Percentiles rank a stretch among this genome's conserved stretches.
These are phyloP conservation scores for Metarhizium album DNA, from an alignment of 2,329 filamentous ascomycete species.

Conservation along the genomic window DNA sequence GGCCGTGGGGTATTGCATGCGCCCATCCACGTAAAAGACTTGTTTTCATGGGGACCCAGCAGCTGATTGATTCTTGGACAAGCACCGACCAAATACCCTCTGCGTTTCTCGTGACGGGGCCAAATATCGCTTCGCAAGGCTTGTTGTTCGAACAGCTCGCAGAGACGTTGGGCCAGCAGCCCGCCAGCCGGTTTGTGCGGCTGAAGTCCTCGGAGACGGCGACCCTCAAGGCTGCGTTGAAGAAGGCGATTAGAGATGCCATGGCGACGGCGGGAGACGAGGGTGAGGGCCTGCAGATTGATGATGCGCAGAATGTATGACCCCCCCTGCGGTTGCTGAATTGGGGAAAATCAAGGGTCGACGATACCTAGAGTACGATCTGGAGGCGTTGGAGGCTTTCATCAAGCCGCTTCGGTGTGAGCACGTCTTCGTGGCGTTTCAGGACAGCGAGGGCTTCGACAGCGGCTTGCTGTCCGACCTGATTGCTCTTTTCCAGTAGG, in stretches of 20 bases:
- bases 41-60: background rate
- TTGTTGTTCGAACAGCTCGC: conserved; percentile 63
- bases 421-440: conserved; percentile 61
- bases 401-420: conserved; percentile 40
- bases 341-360: conserved; percentile 33
- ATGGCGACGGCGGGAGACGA: conserved; percentile 41
- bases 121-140: conserved; percentile 66
- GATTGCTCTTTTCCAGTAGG: conserved; percentile 56
- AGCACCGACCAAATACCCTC: conserved; percentile 47
- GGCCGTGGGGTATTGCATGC: conserved; percentile 17
- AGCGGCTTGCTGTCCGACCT: conserved; percentile 60
- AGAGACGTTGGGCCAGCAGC: conserved; percentile 37
- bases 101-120: conserved; percentile 65
- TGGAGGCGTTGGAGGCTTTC: conserved; percentile 57
- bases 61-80: background rate
- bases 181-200: conserved; percentile 48
- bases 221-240: conserved; percentile 63
- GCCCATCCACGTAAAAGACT: background rate
- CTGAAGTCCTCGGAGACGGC: conserved; percentile 60
- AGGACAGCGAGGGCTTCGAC: conserved; percentile 78
- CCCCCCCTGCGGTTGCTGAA: background rate
- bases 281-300: conserved; percentile 41
- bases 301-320: conserved; percentile 37
- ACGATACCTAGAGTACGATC: conserved; percentile 66
- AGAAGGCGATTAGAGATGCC: conserved; percentile 60